Base-by-base conservation (phyloP, 495 filamentous ascomycete species). In the Aspergillus cavernicola region DNA sequence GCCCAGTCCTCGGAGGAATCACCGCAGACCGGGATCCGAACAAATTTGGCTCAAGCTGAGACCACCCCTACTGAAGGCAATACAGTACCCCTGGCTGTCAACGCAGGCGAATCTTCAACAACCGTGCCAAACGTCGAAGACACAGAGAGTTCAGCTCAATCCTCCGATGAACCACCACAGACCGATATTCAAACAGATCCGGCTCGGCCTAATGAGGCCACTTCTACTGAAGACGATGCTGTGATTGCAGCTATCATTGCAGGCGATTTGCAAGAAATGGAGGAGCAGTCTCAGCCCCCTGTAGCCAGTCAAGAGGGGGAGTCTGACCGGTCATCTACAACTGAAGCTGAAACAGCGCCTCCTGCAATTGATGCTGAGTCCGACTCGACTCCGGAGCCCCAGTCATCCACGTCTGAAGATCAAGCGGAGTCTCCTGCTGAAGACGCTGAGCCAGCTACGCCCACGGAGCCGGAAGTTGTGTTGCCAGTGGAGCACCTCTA, bases 401-500 rank as follows among this genome's bases (percentile, higher is more conserved):
- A 33, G 11, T n/a, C 19, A 8, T 29, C 4, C 13, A 54, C 31
- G 15, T 9, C 28, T 57, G 53, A 42, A 16, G 8, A 18, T 8
- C 23, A 39, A 8, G 15, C 39, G 1, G 52, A 59, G 10, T 6
- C 61, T 7, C 28, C 52, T n/a, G 19, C 50, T 9, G 16, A 50
- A 11, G 32, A 54, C 4, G n/a, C 18, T 6, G 41, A 50, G n/a
- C 36, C 56, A 12, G 29, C n/a, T 12, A 40, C 55, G n/a, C 52
- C 56, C 20, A 20, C 50, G n/a, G 47, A 57, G 40, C 33, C 52
- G 2, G 52, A 60, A 12, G 57, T 65, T 4, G 45, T 54, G 3
- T 32, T 66, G 22, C 70, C 69, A 11, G 64, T 73, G 16, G 66
- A 66, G 1, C 68, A 76, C 42, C 64, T 70, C 4, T 80, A 78